Evolutionary conservation across 2,329 filamentous ascomycete species (phyloP).

Genomic region (Graphilbum ipis-grandicollis): DNA sequence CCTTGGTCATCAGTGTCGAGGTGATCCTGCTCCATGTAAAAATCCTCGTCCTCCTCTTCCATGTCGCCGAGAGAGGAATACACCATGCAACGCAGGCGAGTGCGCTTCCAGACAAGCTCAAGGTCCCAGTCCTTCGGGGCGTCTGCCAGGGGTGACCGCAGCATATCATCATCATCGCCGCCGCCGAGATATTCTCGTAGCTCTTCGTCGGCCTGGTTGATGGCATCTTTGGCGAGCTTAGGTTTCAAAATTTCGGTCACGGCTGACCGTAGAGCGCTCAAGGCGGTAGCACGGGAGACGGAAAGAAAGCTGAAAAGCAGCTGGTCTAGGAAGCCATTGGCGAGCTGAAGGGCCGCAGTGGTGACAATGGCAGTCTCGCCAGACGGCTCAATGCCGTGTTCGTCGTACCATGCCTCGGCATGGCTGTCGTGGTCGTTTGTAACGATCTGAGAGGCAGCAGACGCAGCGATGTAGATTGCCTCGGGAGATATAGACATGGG

Average conservation of each 20-base stretch:
- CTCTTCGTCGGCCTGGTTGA: slow-evolving; percentile 21
- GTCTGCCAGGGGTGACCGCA: slow-evolving; percentile 32
- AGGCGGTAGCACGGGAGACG: slow-evolving; percentile 57
- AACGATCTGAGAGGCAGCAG: slow-evolving; percentile 81
- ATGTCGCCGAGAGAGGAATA: slow-evolving; percentile 92
- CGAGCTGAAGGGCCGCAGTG: slow-evolving; percentile 51
- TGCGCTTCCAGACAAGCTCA: slow-evolving; percentile 88
- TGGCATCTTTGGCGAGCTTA: slow-evolving; percentile 57
- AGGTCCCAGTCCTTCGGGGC: slow-evolving; percentile 58
- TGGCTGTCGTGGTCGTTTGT: slow-evolving; percentile 72
- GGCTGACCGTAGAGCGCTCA: slow-evolving; percentile 61
- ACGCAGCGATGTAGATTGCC: slow-evolving; percentile 73
- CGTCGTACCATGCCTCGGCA: slow-evolving; percentile 50
- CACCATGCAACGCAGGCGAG: slow-evolving; percentile 88
- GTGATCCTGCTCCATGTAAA: slow-evolving; percentile 66
- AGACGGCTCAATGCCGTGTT: slow-evolving; percentile 46
- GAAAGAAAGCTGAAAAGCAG: slow-evolving; percentile 82
- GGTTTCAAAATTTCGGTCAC: slow-evolving; percentile 78
- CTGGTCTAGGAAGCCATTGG: slow-evolving; percentile 90
- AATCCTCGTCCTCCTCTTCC: slow-evolving; percentile 94
- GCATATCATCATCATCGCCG: slow-evolving; percentile 55
- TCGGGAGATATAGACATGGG: slow-evolving; percentile 54
- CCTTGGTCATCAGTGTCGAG: slow-evolving; percentile 42
- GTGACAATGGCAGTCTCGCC: slow-evolving; percentile 58
- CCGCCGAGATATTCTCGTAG: slow-evolving; percentile 74